These are phyloP conservation scores for Wallacemonas sp. DNA, from an alignment of 208 protist genomes.

Conservation along the genomic window DNA sequence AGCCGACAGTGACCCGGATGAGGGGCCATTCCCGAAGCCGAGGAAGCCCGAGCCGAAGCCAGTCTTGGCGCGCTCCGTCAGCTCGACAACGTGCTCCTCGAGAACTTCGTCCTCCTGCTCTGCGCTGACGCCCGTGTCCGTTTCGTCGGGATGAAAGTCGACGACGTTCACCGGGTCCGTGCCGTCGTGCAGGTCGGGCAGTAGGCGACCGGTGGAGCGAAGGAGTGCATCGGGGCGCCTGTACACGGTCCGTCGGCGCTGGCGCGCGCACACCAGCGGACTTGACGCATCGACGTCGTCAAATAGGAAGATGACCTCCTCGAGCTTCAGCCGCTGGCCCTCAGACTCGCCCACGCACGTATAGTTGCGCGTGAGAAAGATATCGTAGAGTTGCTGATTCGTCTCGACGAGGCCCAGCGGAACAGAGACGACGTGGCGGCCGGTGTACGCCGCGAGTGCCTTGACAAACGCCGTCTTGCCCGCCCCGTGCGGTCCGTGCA, in stretches of 20 bases:
- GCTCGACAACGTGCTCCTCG: constrained; percentile 15
- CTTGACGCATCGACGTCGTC: constrained; percentile 79
- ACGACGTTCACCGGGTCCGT: not conserved
- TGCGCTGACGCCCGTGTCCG: not conserved
- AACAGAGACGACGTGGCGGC: constrained; percentile 83
- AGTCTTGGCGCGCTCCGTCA: constrained; percentile 5
- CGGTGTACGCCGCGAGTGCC: constrained; percentile 99
- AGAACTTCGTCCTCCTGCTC: constrained; percentile 14
- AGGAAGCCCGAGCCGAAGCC: not conserved
- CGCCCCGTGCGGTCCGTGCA: constrained; percentile 96
- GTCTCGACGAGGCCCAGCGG: constrained; percentile 66
- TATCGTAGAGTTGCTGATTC: constrained; percentile 90
- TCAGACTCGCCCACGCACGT: constrained; percentile 53
- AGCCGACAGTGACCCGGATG: not conserved
- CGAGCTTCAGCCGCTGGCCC: constrained; percentile 23
- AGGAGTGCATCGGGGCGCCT: constrained; percentile 4
- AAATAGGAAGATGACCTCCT: constrained; percentile 87
- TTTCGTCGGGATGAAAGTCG: not conserved
- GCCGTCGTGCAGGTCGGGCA: not conserved
- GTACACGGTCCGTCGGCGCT: constrained; percentile 28
- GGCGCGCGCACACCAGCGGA: constrained; percentile 68
- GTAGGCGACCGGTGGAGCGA: not conserved
- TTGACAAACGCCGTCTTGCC: constrained; percentile 98
- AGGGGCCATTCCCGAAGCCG: not conserved
- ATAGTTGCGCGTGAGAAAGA: constrained; percentile 72